Evolutionary conservation across 192 early-diverging fungal species (phyloP).

Genomic region (Mortierella antarctica): DNA sequence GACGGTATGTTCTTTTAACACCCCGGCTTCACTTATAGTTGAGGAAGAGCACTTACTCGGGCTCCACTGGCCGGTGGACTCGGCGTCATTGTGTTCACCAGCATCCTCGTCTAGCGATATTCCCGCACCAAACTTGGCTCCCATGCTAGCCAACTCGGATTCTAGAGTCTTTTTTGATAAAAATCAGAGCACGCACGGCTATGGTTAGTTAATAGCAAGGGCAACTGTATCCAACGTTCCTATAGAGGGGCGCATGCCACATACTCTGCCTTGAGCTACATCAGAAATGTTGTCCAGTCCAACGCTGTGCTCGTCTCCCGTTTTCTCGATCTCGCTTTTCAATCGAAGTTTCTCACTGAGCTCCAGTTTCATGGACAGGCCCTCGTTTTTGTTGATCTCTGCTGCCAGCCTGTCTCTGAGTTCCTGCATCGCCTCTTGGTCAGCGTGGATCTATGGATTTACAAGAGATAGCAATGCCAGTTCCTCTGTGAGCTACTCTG

Average conservation of each 20-base stretch:
- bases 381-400: constrained; percentile 33
- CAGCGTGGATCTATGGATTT: constrained; percentile 25
- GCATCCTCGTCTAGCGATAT: neutral
- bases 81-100: neutral
- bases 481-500: neutral
- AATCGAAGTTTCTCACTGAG: constrained; percentile 35
- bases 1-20: neutral
- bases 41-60: neutral
- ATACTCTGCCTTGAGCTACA: constrained; percentile 9
- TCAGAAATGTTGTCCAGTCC: neutral
- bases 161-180: constrained; percentile 17
- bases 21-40: too few species aligned
- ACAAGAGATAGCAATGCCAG: neutral
- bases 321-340: constrained; percentile 28
- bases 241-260: neutral
- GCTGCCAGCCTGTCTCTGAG: constrained; percentile 28
- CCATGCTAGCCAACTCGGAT: constrained; percentile 30
- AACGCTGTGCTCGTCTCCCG: constrained; percentile 4
- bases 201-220: neutral
- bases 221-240: neutral
- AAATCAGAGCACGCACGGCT: neutral
- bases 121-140: constrained; percentile 27
- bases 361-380: constrained; percentile 26
- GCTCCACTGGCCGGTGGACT: neutral
- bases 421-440: constrained; percentile 27